Evolutionary conservation across 148 eudicot species (phyloP), one percentile per base, ranked within the genome.

Genomic region (Fagopyrum homotropicum): DNA sequence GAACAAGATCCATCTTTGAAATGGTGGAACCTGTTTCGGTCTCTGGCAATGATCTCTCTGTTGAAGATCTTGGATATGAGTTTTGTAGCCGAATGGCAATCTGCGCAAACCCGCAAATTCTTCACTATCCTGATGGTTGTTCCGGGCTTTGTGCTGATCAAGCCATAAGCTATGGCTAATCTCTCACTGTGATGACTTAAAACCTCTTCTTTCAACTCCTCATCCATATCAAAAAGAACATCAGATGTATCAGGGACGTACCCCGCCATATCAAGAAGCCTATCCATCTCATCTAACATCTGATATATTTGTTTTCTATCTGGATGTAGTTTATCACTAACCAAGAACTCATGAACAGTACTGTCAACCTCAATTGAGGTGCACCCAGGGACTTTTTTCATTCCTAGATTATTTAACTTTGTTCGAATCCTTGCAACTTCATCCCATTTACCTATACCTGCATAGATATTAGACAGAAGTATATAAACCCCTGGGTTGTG

Each of bases 341-440:
- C 89, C 19, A 89, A 44, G 69, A 89, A 89, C 79, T 87, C 90
- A 15, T 85, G 83, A 51, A 81, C 82, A 55, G 81, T 74, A 61
- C 87, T 84, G 79, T 82, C 75, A 12, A 89, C 82, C 78, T 85
- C 90, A 63, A 87, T 87, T 2, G 89, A 87, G 48, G 88, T 89
- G 79, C 93, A 87, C 3, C 90, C 93, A 0, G 90, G 93, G 16
- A 80, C 72, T 76, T 87, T 89, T 74, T 84, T 85, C 59, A 82
- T 70, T 14, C 86, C 86, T 56, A 49, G 70, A 60, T 89, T 88
- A 40, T 79, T 85, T 72, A 85, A 55, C 54, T 19, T 77, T 6
- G 82, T 82, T 78, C 93, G 80, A 14, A 82, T 81, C 75, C 81
- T 77, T 26, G 82, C 87, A 9, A 85, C 93, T 60, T 84, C 80